Evolutionary conservation across 192 early-diverging fungal genomes (phyloP), one percentile per base, ranked within the genome.

Genomic region (Diversispora eburnea): DNA sequence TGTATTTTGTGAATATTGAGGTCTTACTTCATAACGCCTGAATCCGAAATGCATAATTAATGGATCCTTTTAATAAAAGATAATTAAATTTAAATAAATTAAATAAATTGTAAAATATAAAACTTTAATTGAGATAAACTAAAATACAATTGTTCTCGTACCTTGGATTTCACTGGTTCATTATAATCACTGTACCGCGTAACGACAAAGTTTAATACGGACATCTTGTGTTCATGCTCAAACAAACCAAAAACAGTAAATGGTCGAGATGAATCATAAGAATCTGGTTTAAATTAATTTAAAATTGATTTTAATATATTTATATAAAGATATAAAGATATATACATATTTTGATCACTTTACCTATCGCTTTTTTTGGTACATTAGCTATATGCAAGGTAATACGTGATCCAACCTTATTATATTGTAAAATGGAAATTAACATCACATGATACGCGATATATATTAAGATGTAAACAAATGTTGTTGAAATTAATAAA

Each of bases 181-280:
- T 83, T 85, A 78, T 91, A 92, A 12, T 88, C 91, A n/a, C 85
- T 80, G 67, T 78, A 85, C 62, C 94, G 93, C 65, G 82, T 85
- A 10, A 95, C 81, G 17, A 85, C 81, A 76, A 97, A 89, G 77
- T 97, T 92, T 51, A 95, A 78, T 7, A 97, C 80, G 17, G 93
- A 94, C 84, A 90, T 91, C 80, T 96, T 96, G 85, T 97, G 95
- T 81, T 99, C 97, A 77, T 98, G 90, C 72, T 93, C 85, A 13
- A 88, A 56, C 7, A 88, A 75, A 41, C 86, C 84, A 74, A 88
- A 88, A 20, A 88, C 75, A 51, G 83, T 77, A 59, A 85, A 88
- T 45, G 84, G 86, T 42, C 86, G 79, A 17, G 75, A 61, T 25
- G 76, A 72, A 72, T 78, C 76, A 75, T 81, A 88, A 13, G 75